phyloP scores from a whole-genome alignment of 208 protist species.

The Polymyxa betae region DNA sequence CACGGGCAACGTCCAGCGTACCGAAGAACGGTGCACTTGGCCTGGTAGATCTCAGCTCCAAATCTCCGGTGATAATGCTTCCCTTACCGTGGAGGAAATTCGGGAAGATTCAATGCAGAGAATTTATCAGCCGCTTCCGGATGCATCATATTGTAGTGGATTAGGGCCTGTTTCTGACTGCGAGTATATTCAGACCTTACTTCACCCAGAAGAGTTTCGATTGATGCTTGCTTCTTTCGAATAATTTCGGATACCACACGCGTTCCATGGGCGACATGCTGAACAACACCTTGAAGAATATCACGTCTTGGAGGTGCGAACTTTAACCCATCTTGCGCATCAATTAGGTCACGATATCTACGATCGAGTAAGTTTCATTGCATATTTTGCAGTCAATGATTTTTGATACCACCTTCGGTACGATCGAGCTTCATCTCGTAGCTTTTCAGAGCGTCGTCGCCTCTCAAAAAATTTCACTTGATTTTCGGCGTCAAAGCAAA shows the following conservation, averaged over 20 bases:
- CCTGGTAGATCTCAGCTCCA: not conserved
- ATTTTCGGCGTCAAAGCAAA: conserved; percentile 53
- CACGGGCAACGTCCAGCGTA: conserved; percentile 1
- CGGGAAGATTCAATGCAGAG: not conserved
- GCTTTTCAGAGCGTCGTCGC: not conserved
- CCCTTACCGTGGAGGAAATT: not conserved
- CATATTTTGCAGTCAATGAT: not conserved
- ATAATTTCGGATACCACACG: not conserved
- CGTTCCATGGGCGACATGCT: not conserved
- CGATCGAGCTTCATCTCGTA: not conserved
- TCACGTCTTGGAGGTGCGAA: conserved; percentile 36
- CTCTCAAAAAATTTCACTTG: not conserved
- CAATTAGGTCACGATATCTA: conserved; percentile 10
- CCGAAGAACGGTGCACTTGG: not conserved
- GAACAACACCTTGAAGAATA: conserved; percentile 6
- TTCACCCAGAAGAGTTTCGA: conserved; percentile 24
- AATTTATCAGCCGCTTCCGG: not conserved
- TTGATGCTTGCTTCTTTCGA: not conserved
- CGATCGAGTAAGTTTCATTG: not conserved
- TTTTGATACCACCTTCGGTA: not conserved
- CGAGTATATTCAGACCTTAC: not conserved
- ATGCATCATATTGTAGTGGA: conserved; percentile 43
- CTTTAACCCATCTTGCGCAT: not conserved
- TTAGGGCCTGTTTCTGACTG: conserved; percentile 35
- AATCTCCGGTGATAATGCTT: not conserved